Conservation (phyloP, 768 basidiomycete species). For the Rhizopogon roseolus region DNA sequence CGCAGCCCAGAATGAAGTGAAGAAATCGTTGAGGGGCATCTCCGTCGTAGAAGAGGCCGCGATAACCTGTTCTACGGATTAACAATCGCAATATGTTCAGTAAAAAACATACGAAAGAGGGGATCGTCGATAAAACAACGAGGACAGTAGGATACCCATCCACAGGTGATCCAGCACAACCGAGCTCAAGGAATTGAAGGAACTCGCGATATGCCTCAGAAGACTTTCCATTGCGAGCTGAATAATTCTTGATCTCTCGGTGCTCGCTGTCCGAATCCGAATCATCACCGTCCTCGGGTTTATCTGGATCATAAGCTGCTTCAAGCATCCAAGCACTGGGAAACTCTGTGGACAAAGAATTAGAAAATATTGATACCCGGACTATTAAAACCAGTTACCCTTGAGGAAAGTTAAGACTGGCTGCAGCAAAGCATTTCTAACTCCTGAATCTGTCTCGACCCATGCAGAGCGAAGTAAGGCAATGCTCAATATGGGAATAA, state of each 20-base stretch:
- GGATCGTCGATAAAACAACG: constrained; percentile 78
- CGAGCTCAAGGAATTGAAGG: constrained; percentile 70
- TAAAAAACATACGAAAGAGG: constrained; percentile 46
- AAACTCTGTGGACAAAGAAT: constrained; percentile 40
- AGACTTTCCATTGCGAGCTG: constrained; percentile 4
- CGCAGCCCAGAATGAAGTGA: constrained; percentile 80
- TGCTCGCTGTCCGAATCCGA: constrained; percentile 21
- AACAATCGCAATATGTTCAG: neutral
- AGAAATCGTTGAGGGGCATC: constrained; percentile 43
- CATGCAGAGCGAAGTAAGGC: constrained; percentile 65
- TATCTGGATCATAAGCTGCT: constrained; percentile 8
- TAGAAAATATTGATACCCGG: neutral
- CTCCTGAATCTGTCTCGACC: constrained; percentile 65
- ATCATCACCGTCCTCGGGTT: constrained; percentile 28
- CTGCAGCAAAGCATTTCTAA: constrained; percentile 65
- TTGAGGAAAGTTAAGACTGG: constrained; percentile 68
- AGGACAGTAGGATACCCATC: constrained; percentile 82
- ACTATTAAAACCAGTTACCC: constrained; percentile 35
- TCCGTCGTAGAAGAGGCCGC: constrained; percentile 15
- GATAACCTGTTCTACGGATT: constrained; percentile 2
- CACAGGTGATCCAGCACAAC: constrained; percentile 74
- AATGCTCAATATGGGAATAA: constrained; percentile 46
- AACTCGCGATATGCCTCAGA: constrained; percentile 66
- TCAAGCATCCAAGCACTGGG: constrained; percentile 62
- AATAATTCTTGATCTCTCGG: neutral